Percentiles rank a stretch among this genome's conserved stretches.
phyloP scores from a whole-genome alignment of 371 early-diverging fungal species.

The Lichtheimia hyalospora region DNA sequence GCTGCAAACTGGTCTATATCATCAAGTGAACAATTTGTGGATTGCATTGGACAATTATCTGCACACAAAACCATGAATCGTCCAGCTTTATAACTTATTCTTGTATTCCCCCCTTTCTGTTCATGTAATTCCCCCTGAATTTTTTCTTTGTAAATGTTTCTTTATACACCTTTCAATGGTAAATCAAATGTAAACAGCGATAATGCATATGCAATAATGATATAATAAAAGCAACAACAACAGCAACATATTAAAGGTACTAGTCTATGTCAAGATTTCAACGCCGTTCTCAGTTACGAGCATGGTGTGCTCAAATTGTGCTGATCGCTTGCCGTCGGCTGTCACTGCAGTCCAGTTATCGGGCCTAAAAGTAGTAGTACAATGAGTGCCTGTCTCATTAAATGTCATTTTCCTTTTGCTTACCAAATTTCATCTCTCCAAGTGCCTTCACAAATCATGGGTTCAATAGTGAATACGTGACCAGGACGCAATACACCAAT shows the following conservation, averaged over 20 bases:
- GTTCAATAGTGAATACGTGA: constrained; percentile 97
- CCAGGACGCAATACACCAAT: constrained; percentile 92
- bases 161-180: background rate
- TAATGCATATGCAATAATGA: background rate
- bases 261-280: constrained; percentile 79
- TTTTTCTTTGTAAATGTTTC: constrained; percentile 1
- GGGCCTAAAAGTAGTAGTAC: constrained; percentile 44
- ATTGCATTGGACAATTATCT: constrained; percentile 12
- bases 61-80: background rate
- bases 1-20: constrained; percentile 32
- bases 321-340: constrained; percentile 92
- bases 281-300: constrained; percentile 92
- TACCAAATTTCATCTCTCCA: constrained; percentile 63
- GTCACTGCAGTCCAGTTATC: constrained; percentile 95
- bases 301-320: constrained; percentile 98
- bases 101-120: background rate
- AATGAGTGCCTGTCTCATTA: background rate
- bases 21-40: constrained; percentile 37
- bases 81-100: background rate
- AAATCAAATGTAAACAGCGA: background rate
- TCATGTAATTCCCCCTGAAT: background rate
- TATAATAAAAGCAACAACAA: background rate
- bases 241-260: background rate
- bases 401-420: background rate
- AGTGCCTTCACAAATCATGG: constrained; percentile 92